Conservation (phyloP, 1,284 basidiomycete species). For the Microbotryomycetes sp. region DNA sequence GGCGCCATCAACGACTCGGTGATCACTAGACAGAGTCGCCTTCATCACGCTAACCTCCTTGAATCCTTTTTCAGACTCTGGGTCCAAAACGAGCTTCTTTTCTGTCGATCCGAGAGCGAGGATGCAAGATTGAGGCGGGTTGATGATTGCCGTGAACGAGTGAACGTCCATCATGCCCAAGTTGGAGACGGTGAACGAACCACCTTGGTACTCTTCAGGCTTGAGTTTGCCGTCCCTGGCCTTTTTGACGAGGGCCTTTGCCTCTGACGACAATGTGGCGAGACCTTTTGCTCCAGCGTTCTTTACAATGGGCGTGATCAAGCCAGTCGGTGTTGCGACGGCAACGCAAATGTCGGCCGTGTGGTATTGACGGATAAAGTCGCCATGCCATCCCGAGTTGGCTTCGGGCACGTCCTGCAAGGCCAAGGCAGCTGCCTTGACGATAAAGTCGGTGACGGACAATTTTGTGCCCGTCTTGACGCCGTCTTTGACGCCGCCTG, state of each 20-base stretch:
- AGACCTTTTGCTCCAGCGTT: conserved; percentile 88
- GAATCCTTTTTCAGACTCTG: conserved; percentile 85
- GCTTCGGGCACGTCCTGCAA: conserved; percentile 92
- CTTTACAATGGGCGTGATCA: conserved; percentile 97
- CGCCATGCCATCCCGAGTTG: conserved; percentile 96
- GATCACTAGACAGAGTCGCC: conserved; percentile 90
- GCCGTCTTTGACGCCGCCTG: conserved; percentile 54
- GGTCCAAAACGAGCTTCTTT: conserved; percentile 76
- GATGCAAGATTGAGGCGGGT: conserved; percentile 96
- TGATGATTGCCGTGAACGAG: conserved; percentile 98
- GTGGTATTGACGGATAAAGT: conserved; percentile 93
- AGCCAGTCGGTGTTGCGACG: conserved; percentile 88
- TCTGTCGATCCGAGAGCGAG: conserved; percentile 89
- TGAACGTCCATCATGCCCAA: conserved; percentile 92
- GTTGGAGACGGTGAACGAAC: conserved; percentile 98
- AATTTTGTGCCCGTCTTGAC: conserved; percentile 63
- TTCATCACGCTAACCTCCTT: conserved; percentile 90
- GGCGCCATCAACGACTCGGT: conserved; percentile 85
- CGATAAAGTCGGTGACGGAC: conserved; percentile 96
- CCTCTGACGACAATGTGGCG: conserved; percentile 81
- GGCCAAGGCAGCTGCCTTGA: conserved; percentile 89
- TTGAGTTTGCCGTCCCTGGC: conserved; percentile 93
- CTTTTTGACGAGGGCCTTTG: conserved; percentile 87
- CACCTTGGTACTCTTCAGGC: conserved; percentile 96
- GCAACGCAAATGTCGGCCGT: conserved; percentile 96